Evolutionary conservation across 768 basidiomycete species (phyloP).

Genomic region (Lactifluus pinguis): DNA sequence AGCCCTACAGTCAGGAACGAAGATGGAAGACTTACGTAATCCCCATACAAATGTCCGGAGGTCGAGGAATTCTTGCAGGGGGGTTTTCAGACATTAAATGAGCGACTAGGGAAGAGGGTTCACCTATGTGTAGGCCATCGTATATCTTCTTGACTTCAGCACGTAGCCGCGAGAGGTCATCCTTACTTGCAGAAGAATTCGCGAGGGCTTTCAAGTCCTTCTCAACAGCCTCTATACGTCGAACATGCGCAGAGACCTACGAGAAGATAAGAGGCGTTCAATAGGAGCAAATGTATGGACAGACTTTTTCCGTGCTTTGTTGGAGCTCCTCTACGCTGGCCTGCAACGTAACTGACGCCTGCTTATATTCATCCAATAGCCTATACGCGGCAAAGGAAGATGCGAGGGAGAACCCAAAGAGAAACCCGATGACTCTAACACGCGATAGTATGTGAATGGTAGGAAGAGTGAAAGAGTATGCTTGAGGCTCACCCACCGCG

Average conservation of each 20-base stretch:
- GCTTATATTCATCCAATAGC: constrained; percentile 83
- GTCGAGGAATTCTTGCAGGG: constrained; percentile 62
- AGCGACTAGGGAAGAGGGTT: constrained; percentile 22
- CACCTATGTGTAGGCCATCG: constrained; percentile 73
- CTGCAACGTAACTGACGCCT: constrained; percentile 79
- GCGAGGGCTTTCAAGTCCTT: constrained; percentile 76
- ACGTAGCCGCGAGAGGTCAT: constrained; percentile 67
- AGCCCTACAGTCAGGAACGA: neutral
- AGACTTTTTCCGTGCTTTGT: constrained; percentile 71
- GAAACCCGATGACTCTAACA: constrained; percentile 69
- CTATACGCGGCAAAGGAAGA: constrained; percentile 82
- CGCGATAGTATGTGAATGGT: neutral
- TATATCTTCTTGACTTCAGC: constrained; percentile 83
- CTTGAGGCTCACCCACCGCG: constrained; percentile 32
- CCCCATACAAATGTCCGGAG: constrained; percentile 79
- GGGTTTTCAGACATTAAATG: neutral
- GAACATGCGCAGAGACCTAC: constrained; percentile 74
- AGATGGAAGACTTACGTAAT: constrained; percentile 51
- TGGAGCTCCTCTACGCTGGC: constrained; percentile 83
- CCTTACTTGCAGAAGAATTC: constrained; percentile 60
- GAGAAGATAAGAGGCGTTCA: neutral
- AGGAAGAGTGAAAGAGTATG: neutral
- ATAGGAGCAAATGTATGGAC: neutral
- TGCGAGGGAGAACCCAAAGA: constrained; percentile 86
- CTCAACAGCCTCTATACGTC: constrained; percentile 80